These are phyloP conservation scores for Cercospora zeae-maydis DNA, from an alignment of 2,329 filamentous ascomycete genomes.

Conservation along the genomic window DNA sequence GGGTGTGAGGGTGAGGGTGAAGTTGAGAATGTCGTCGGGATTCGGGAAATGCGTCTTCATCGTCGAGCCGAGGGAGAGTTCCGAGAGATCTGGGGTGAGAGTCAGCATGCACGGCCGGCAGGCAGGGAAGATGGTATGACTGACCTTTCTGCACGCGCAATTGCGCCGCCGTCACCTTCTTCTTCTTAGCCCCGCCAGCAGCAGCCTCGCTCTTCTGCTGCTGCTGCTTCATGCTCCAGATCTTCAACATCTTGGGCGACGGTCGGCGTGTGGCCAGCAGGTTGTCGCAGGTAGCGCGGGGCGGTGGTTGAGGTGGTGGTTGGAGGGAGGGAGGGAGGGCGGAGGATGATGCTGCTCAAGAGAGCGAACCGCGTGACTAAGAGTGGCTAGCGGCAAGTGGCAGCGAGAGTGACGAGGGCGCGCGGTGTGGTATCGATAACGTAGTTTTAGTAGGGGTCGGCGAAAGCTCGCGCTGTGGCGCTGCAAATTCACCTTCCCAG, in stretches of 20 bases:
- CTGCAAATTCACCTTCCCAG: background rate
- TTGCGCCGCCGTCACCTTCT: conserved; percentile 96
- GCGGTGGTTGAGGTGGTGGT: no score
- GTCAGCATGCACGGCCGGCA: conserved; percentile 5
- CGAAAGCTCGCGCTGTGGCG: background rate
- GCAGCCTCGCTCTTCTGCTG: conserved; percentile 91
- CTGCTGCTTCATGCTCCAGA: conserved; percentile 97
- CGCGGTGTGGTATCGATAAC: background rate
- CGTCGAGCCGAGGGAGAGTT: conserved; percentile 71
- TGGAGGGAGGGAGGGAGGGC: background rate
- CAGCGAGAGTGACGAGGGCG: background rate
- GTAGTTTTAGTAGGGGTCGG: background rate
- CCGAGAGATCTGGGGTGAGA: conserved; percentile 63
- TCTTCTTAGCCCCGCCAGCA: conserved; percentile 75
- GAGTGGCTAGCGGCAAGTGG: background rate
- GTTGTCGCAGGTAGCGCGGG: background rate
- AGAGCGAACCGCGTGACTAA: conserved; percentile 1
- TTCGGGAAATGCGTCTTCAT: conserved; percentile 81
- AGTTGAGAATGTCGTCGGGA: conserved; percentile 81
- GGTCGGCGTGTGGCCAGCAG: background rate
- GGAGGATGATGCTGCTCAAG: background rate
- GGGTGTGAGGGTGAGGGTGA: conserved; percentile 74
- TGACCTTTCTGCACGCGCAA: conserved; percentile 92
- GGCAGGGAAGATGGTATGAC: background rate
- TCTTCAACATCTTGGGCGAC: conserved; percentile 81